Conservation (phyloP, 1,284 basidiomycete species). For the Cutaneotrichosporon sp. region DNA sequence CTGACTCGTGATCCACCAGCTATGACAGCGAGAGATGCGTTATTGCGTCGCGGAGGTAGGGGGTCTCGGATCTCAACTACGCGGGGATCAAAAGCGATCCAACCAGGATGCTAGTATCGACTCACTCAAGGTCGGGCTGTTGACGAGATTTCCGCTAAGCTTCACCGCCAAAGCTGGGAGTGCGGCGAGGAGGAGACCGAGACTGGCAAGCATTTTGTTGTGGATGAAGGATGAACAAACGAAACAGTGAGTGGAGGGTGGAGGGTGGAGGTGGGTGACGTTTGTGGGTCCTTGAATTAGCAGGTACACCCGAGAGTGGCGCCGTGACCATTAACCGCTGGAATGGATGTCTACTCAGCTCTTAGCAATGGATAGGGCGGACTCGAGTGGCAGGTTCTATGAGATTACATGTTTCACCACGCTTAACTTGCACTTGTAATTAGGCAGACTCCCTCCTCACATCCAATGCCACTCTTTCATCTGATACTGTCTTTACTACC, state of each 20-base stretch:
- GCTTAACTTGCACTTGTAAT: no score
- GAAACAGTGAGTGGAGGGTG: no score
- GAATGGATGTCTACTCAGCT: no score
- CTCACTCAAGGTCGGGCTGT: constrained; percentile 16
- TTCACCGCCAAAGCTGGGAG: constrained; percentile 6
- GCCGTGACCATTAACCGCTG: background rate
- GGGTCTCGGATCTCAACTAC: background rate
- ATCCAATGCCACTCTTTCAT: no score
- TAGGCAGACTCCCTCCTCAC: no score
- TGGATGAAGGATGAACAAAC: background rate
- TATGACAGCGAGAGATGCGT: background rate
- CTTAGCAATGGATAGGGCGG: no score
- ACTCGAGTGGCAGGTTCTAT: no score
- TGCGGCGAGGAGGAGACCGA: background rate
- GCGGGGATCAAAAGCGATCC: background rate
- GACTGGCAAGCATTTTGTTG: constrained; percentile 4
- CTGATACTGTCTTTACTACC: constrained; percentile 6
- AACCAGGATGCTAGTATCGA: background rate
- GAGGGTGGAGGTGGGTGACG: background rate
- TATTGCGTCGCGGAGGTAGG: background rate
- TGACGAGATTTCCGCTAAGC: constrained; percentile 7
- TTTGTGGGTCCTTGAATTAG: background rate
- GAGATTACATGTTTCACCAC: no score
- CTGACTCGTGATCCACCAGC: background rate
- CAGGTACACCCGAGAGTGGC: background rate